Evolutionary conservation across 306 rosid species (phyloP).

Genomic region (Medicago arabica): DNA sequence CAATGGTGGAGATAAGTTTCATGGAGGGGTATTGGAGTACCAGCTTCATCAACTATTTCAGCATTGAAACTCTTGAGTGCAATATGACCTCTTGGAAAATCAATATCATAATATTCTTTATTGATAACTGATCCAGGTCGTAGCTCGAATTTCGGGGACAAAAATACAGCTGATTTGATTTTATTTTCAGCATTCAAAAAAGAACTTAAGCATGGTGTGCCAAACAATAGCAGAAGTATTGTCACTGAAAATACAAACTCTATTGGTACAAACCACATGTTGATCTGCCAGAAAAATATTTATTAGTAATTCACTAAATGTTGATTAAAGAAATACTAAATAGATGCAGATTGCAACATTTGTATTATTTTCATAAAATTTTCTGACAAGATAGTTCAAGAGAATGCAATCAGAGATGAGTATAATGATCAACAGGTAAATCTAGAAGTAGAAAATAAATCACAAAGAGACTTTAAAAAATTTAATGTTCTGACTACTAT

Average conservation of each 20-base stretch:
- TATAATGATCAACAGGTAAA: no score
- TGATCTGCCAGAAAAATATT: constrained; percentile 42
- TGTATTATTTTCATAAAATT: neutral
- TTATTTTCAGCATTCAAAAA: constrained; percentile 30
- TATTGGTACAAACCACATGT: constrained; percentile 45
- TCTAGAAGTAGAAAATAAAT: no score
- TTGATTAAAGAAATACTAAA: constrained; percentile 1
- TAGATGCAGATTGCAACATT: constrained; percentile 9
- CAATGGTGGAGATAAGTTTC: constrained; percentile 82
- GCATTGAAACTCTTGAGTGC: constrained; percentile 63
- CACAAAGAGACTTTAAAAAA: no score
- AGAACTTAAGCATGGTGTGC: constrained; percentile 42
- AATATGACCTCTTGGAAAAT: constrained; percentile 77
- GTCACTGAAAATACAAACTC: neutral
- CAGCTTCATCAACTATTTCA: constrained; percentile 70
- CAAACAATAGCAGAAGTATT: constrained; percentile 41
- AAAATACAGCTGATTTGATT: constrained; percentile 47
- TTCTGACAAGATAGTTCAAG: no score
- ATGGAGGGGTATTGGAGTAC: constrained; percentile 57
- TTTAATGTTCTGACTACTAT: no score
- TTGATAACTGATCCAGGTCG: constrained; percentile 63
- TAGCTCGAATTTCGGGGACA: constrained; percentile 58
- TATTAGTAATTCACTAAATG: constrained; percentile 15
- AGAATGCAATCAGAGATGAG: no score
- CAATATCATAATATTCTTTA: constrained; percentile 43